Evolutionary conservation across 169 alveolate species (phyloP), one percentile per base, ranked within the genome.

Genomic region (Eimeria tenella): DNA sequence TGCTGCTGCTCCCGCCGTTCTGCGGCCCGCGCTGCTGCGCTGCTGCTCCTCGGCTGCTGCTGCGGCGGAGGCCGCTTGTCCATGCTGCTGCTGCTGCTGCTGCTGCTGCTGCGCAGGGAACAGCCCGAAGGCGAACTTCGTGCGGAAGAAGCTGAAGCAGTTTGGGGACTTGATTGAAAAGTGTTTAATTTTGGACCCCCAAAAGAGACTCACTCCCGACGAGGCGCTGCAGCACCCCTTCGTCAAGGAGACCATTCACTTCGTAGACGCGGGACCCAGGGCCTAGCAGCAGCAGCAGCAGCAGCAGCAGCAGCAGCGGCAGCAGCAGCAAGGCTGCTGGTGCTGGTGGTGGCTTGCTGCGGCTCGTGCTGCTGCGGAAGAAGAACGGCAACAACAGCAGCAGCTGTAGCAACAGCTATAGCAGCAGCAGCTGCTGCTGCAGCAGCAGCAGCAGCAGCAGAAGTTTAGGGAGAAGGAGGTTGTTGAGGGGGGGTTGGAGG

Each of bases 161-260:
- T n/a, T 65, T 10, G 75, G 75, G 9, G 99, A 99, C 96, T 97
- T 99, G 65, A 94, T 99, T 25, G 99, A 98, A 93, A 98, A 98
- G 91, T 97, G 99, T 93, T 96, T 98, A 74, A 96, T 96, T 58
- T 95, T 99, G 63, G 99, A 99, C 93, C 99, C 99, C 11, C 96
- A 97, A 81, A 98, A 99, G 87, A 97, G 99, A 94, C 96, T 98
- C 55, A 97, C 99, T 4, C 99, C 99, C 13, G 99, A 98, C 77
- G 98, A 98, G 93, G 99, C 99, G 19, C 96, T 99, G 71, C 96
- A 96, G 86, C 99, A 99, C 95, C 99, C 99, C 13, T 99, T 98
- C 93, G 90, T 96, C 52, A 96, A 96, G 83, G 98, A 96, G 74
- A 95, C 96, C 49, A 79, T 94, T 71, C 97, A 90, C 75, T 83